Evolutionary conservation across 257 asterid species (phyloP), one percentile per base, ranked within the genome.

Genomic region (Gentiana straminea): DNA sequence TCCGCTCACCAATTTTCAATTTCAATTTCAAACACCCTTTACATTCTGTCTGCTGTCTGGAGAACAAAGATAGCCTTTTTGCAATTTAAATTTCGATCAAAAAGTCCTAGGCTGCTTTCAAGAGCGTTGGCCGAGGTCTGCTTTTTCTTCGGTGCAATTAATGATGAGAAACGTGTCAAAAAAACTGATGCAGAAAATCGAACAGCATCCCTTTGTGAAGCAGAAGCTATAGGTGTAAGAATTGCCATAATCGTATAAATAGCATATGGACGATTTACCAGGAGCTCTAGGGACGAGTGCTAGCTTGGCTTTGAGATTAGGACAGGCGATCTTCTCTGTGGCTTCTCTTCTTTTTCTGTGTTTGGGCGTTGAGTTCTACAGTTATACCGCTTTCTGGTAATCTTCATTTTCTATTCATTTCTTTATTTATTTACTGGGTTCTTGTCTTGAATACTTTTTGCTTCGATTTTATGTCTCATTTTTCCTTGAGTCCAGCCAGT

Each of bases 281-380:
- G 97, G 97, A 56, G 70, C 94, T 72, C 45, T 92, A 45, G 98
- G 98, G 47, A 88, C 97, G 10, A 84, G 94, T 60, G 97, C 84
- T 47, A 85, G 98, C 65, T 75, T 92, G 84, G 95, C 91, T 66
- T 53, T 92, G 77, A 78, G 98, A 78, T 72, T 88, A 41, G 97
- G 95, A 54, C 98, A 92, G 66, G 79, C 90, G 50, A 33, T 79
- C 13, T 87, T 88, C 49, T 87, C 98, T n/a, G 71, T 83, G 70
- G 93, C 95, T 70, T 87, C 98, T 1, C 71, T 92, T 73, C 93
- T 92, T 24, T 92, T 92, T 75, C 88, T 92, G 97, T 92, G 97
- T 70, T 72, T 85, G 68, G 90, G 77, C 67, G 77, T 92, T 57
- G 79, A 89, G 57, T 92, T 92, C 91, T 88, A 84, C 76, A 83